Base-by-base conservation (phyloP, 768 basidiomycete genomes). In the Rhodotorula taiwanensis region DNA sequence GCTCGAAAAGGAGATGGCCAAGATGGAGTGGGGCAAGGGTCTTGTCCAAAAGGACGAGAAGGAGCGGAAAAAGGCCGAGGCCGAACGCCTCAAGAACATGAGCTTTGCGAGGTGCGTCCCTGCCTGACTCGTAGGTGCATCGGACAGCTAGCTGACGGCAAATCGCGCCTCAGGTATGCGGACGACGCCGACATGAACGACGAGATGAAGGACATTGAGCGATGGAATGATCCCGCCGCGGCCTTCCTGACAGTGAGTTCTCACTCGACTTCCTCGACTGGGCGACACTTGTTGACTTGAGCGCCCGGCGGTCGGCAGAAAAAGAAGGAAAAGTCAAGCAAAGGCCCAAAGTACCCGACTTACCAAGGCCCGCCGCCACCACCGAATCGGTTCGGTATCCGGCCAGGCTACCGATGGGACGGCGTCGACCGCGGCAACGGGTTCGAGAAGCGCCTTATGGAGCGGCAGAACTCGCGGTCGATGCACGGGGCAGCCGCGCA, bases 1-100 rank as follows among this genome's bases (percentile, higher is more conserved):
- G 61, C 86, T 92, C 74, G 88, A 95, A 77, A 84, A 83, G 73
- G 89, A 94, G 73, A 87, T 87, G 53, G 79, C 82, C 74, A 93
- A 89, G 79, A 91, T 94, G 89, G 89, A 94, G 74, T 98, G 95
- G 95, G 91, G 90, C 1, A 98, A 94, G 76, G 95, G 95, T 34
- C 72, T 98, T 41, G 87, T 91, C 43, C 95, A 98, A 78, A 79
- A 84, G 63, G 86, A 88, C 28, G 87, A 92, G 63, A 78, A 80
- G 55, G 88, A 92, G 76, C 82, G 81, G 73, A 78, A 79, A 73
- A 82, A 77, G 72, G 72, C 76, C 60, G 84, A 89, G 61, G 74
- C 88, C 72, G 85, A 88, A 75, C 84, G 82, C 70, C 83, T 86
- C 76, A 81, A 79, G 62, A 77, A 77, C 18, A 80, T 79, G 62